Base-by-base conservation (phyloP, 2,329 filamentous ascomycete species). In the Aspergillus quadrilineatus region DNA sequence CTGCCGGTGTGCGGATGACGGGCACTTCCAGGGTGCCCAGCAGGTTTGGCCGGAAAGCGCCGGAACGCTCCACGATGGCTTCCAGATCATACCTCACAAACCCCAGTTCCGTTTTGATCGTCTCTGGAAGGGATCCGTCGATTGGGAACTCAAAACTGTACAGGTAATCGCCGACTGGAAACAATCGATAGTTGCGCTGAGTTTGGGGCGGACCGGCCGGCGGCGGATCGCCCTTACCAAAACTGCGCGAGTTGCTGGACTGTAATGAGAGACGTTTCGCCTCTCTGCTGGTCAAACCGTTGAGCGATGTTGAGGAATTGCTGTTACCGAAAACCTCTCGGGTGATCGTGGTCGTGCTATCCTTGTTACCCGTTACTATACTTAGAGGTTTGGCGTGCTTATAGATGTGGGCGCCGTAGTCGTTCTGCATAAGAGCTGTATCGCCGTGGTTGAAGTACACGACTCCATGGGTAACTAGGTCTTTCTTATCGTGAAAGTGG, bases 81-180 rank as follows among this genome's bases (percentile, higher is more conserved):
- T 96, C 90, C 6, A 97, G 78, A 65, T 94, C 89, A 80, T 95
- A 97, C 64, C 88, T 90, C 29, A 96, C 91, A 3, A 85, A 90
- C 7, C 91, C 92, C 47, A 93, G 87, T 53, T 93, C 91, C 34
- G 95, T 85, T 67, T 89, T 90, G 51, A 92, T 94, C 0, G 91
- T 95, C 74, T 97, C 92, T 0, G 87, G 85, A 26, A 89, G 79
- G 52, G 87, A 86, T 56, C 87, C 89, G 68, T 96, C 92, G 49
- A 96, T 83, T 14, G 78, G 90, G 26, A 93, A 82, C 67, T 97
- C 93, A 42, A 94, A 96, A 60, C 88, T 87, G 75, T 89, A 89
- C 55, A 86, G 75, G 69, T 88, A 89, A 64, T 88, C 85, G 52
- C 86, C 87, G 0, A 91, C 89, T 32, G 87, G 85, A 69, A 97